phyloP scores from a whole-genome alignment of 83 land plant species.

The Picea abies region DNA sequence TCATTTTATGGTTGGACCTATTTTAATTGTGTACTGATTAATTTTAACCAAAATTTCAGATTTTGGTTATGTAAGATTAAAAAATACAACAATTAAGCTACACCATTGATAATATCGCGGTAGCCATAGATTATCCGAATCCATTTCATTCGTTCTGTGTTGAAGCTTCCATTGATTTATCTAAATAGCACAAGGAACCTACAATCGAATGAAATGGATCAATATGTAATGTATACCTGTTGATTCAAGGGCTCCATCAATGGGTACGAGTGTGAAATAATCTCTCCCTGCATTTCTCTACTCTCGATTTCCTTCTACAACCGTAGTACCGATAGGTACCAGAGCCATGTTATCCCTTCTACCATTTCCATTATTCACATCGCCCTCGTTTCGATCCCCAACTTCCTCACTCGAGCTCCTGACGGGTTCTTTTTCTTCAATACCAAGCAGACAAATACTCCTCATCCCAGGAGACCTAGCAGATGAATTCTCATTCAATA shows the following conservation, averaged over 20 bases:
- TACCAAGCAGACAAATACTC: neutral
- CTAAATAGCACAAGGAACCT: neutral
- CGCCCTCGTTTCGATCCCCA: neutral
- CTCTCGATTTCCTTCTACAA: neutral
- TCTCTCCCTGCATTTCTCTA: neutral
- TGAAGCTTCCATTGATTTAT: neutral
- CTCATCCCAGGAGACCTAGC: neutral
- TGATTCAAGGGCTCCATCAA: neutral
- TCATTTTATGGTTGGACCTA: too few species aligned
- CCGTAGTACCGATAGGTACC: neutral
- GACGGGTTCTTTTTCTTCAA: conserved; percentile 46
- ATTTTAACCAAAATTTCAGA: too few species aligned
- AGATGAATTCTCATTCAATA: neutral
- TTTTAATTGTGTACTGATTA: too few species aligned
- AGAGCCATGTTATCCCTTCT: conserved; percentile 10
- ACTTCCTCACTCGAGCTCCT: conserved; percentile 38
- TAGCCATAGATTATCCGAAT: too few species aligned
- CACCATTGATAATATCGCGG: too few species aligned
- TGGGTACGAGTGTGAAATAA: conserved; percentile 11
- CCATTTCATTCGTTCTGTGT: neutral
- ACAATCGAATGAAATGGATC: neutral
- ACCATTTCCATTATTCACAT: neutral
- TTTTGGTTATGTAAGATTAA: too few species aligned
- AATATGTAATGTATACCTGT: neutral
- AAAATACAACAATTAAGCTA: too few species aligned